Evolutionary conservation across 495 filamentous ascomycete species (phyloP).

Genomic region (Penicillium bialowiezense): DNA sequence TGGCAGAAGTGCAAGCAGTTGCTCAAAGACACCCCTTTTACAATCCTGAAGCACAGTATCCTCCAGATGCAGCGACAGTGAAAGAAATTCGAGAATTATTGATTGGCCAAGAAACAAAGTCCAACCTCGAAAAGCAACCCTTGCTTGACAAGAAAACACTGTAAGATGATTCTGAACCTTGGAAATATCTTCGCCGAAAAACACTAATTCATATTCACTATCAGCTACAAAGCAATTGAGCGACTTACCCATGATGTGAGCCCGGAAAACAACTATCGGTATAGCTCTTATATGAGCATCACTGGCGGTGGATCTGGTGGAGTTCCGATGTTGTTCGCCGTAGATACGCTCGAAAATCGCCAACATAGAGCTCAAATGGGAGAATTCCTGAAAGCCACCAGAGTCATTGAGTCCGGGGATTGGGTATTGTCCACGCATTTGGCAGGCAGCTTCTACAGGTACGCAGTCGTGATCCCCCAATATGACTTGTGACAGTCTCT

Average conservation of each 20-base stretch:
- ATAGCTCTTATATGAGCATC: slow-evolving; percentile 22
- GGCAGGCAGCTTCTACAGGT: slow-evolving; percentile 1
- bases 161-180: not conserved
- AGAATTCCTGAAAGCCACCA: slow-evolving; percentile 11
- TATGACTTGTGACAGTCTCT: too few relatives aligned
- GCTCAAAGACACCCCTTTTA: slow-evolving; percentile 33
- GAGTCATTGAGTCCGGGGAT: slow-evolving; percentile 19
- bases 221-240: slow-evolving; percentile 21
- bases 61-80: slow-evolving; percentile 10
- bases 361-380: slow-evolving; percentile 19
- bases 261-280: slow-evolving; percentile 23
- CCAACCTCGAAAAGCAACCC: not conserved
- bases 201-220: not conserved
- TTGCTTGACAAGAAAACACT: not conserved
- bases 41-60: slow-evolving; percentile 10
- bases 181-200: not conserved
- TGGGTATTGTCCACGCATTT: slow-evolving; percentile 29
- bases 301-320: slow-evolving; percentile 28
- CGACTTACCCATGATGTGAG: slow-evolving; percentile 20
- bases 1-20: slow-evolving; percentile 22
- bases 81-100: not conserved
- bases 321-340: slow-evolving; percentile 19
- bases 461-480: too few relatives aligned
- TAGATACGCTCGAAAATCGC: slow-evolving; percentile 29
- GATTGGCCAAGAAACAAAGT: too few relatives aligned